Base-by-base conservation (phyloP, 441 rosid genomes). In the Manihot esculenta region DNA sequence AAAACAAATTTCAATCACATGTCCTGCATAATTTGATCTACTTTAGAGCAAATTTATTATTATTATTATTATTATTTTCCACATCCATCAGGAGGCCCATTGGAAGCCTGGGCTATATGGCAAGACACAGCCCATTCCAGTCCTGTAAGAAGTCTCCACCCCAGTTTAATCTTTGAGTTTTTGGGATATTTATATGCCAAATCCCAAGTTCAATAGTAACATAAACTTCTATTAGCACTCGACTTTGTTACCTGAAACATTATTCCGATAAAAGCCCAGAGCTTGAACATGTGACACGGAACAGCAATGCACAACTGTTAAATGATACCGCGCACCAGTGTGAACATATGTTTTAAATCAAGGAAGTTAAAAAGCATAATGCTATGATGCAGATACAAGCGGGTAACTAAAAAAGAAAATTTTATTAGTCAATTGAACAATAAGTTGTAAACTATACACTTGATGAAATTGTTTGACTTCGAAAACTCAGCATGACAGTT, bases 251-350 rank as follows among this genome's bases (percentile, higher is more conserved):
- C 95, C 93, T 89, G 95, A 72, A 89, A 76, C 95, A 89, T 86
- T 30, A 89, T 88, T 64, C 95, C 93, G 26, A 86, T 78, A 64
- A 84, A 88, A 49, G 91, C 95, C 95, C 95, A 89, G 13, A 82
- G 76, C 82, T 89, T 86, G 79, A 86, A 89, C 12, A 88, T 64
- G 76, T 80, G 91, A 83, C 95, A 89, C 47, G 95, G 93, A 68
- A 89, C 89, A 41, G 95, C 95, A 62, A 88, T 89, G 70, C 97
- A 93, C 74, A 93, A 71, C 98, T 93, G 86, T 50, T 35, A 44
- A 47, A 71, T 35, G 59, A 18, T 20, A 60, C 42, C 11, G 1
- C 38, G 17, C 7, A 35, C 41, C 41, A 62, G 10, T 23, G n/a
- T 23, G 38, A 26, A 54, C 18, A 3, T 23, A n/a, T 3, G 14